Base-by-base conservation (phyloP, 768 basidiomycete species). In the Boletus eberwhitei region DNA sequence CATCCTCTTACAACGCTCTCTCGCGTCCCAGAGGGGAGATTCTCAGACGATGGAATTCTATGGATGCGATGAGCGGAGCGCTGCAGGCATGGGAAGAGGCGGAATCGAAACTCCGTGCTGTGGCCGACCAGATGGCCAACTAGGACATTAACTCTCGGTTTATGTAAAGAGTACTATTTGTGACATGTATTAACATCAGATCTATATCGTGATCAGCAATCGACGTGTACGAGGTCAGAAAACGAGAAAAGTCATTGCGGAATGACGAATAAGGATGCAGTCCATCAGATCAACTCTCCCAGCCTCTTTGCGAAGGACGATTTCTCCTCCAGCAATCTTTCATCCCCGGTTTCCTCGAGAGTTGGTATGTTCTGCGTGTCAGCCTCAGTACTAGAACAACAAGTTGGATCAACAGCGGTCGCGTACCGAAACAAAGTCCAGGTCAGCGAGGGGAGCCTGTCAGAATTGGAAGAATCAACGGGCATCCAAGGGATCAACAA, bases 351-450 rank as follows among this genome's bases (percentile, higher is more conserved):
- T 70, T 89, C 86, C 68, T 87, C 85, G 31, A 83, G 45, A 0
- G 80, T 78, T 3, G 88, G 88, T 53, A 89, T 85, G 50, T 86
- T 81, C 82, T 86, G 57, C 5, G 34, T 31, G 7, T 47, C 31
- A 39, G 12, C 4, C 4, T 55, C 24, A 65, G 46, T 13, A 37
- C n/a, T 4, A 5, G 31, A 14, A 44, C 12, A 8, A 24, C 12
- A 31, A 38, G 34, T 1, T 11, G 2, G 17, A 19, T 38, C 32
- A 21, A 13, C 5, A 26, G 29, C 8, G 0, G 31, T 50, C 5
- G 68, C 80, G 50, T 53, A 83, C 85, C 35, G 86, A 85, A 54
- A 82, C 79, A 55, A 88, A 86, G 67, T 89, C 88, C 80, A 88
- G 86, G 59, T 89, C 82, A 19, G 39, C 44, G 21, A 66, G 61